These are phyloP conservation scores for Colletotrichum sp. DNA, from an alignment of 2,329 filamentous ascomycete species.

Conservation along the genomic window DNA sequence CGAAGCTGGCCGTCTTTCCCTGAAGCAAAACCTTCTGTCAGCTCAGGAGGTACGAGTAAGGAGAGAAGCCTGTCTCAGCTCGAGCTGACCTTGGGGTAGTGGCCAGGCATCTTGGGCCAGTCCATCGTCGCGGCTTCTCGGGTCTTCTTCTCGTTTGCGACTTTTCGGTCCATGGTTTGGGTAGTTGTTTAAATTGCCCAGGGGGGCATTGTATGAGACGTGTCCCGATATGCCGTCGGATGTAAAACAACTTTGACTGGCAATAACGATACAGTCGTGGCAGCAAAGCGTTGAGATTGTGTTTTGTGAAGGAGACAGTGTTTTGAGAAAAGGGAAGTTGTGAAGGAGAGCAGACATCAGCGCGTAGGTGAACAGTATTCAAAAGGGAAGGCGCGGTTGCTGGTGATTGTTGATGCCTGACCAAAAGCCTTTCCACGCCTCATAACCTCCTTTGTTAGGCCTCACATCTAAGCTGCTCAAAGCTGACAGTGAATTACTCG, in stretches of 20 bases:
- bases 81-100: background rate
- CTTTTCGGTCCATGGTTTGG: background rate
- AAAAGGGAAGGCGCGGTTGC: background rate
- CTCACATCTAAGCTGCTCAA: background rate
- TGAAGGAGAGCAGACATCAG: accelerated
- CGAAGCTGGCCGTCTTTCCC: background rate
- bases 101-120: background rate
- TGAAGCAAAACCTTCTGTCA: background rate
- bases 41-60: background rate
- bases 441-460: background rate
- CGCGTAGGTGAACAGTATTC: accelerated
- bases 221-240: background rate
- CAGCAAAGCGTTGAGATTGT: background rate
- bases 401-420: background rate
- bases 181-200: background rate
- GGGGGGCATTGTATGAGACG: background rate
- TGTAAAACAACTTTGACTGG: background rate
- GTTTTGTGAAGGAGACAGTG: background rate
- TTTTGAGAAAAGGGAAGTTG: background rate
- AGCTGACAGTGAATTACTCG: background rate
- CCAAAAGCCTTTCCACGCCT: background rate
- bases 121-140: background rate
- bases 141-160: background rate
- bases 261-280: accelerated
- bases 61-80: background rate